Evolutionary conservation across 768 basidiomycete species (phyloP).

Genomic region (Clitopilus passeckerianus): DNA sequence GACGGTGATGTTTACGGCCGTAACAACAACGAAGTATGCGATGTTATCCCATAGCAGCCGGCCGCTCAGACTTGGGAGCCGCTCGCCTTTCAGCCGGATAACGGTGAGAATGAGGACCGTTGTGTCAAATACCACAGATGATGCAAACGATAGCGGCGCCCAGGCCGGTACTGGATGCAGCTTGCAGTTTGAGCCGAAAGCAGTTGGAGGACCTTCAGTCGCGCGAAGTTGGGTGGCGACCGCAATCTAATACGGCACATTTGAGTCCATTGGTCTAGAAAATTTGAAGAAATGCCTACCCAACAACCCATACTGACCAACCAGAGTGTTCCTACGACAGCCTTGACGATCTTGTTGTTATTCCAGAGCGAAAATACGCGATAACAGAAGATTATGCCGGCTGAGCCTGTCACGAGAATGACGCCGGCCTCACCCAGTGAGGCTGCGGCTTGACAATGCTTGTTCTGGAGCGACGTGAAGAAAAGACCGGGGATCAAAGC

Average conservation of each 20-base stretch:
- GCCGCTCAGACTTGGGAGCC: not conserved
- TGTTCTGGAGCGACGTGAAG: constrained; percentile 11
- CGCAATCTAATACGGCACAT: not conserved
- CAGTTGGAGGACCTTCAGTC: constrained; percentile 10
- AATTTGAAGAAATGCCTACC: constrained; percentile 4
- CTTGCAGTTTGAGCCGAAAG: constrained; percentile 17
- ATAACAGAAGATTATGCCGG: constrained; percentile 15
- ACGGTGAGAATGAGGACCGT: constrained; percentile 11
- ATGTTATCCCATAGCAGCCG: constrained; percentile 12
- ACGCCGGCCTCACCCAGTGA: constrained; percentile 12
- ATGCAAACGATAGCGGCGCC: constrained; percentile 14
- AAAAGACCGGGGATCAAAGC: constrained; percentile 9
- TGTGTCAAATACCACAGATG: constrained; percentile 15
- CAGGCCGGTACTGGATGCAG: constrained; percentile 13
- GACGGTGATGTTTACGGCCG: not conserved
- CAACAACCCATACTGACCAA: constrained; percentile 10
- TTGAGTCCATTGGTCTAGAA: not conserved
- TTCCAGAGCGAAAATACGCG: constrained; percentile 16
- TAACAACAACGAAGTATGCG: not conserved
- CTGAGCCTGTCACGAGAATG: constrained; percentile 13
- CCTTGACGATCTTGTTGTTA: constrained; percentile 8
- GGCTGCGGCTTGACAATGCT: constrained; percentile 14
- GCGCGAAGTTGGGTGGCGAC: constrained; percentile 12
- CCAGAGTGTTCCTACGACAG: constrained; percentile 6
- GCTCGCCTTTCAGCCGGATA: not conserved